These are phyloP conservation scores for Orbilia ellipsospora DNA, from an alignment of 2,329 filamentous ascomycete species.

Conservation along the genomic window DNA sequence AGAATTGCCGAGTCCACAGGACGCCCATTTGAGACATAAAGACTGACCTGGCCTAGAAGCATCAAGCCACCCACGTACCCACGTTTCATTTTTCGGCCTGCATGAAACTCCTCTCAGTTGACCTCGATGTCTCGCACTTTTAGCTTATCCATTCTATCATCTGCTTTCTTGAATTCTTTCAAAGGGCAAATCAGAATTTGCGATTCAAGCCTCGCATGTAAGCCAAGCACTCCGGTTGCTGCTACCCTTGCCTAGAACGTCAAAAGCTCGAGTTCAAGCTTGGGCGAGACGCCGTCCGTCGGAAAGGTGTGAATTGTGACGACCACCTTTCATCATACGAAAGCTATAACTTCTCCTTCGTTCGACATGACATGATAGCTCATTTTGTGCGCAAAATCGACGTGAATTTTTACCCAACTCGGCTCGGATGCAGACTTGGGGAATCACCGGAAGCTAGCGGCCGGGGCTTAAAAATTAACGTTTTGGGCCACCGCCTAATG, in stretches of 20 bases:
- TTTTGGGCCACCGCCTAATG: conserved; percentile 45
- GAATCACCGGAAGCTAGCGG: conserved; percentile 40
- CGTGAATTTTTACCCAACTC: conserved; percentile 14
- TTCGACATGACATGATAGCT: not conserved
- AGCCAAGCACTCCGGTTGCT: conserved; percentile 34
- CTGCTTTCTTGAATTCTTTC: conserved; percentile 9
- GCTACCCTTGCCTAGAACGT: conserved; percentile 13
- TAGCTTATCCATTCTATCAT: conserved; percentile 20
- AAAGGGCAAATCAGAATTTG: conserved; percentile 43
- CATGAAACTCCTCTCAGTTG: not conserved
- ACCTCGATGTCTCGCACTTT: not conserved
- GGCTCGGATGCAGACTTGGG: conserved; percentile 8
- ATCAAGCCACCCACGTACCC: conserved; percentile 53
- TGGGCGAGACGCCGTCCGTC: not conserved
- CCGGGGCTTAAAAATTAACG: conserved; percentile 28
- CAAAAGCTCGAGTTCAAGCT: conserved; percentile 31
- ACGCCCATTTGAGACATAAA: conserved; percentile 24
- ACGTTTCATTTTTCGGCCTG: conserved; percentile 39
- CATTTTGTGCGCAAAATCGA: conserved; percentile 10
- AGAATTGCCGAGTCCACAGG: conserved; percentile 49
- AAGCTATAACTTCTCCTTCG: not conserved
- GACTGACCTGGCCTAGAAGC: conserved; percentile 7
- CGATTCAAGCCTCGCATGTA: conserved; percentile 34
- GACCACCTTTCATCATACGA: conserved; percentile 1
- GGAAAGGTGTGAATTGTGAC: conserved; percentile 23